Percentiles rank a stretch among this genome's conserved stretches.
Conservation (phyloP, 768 basidiomycete species). For the Lactifluus echinatus region DNA sequence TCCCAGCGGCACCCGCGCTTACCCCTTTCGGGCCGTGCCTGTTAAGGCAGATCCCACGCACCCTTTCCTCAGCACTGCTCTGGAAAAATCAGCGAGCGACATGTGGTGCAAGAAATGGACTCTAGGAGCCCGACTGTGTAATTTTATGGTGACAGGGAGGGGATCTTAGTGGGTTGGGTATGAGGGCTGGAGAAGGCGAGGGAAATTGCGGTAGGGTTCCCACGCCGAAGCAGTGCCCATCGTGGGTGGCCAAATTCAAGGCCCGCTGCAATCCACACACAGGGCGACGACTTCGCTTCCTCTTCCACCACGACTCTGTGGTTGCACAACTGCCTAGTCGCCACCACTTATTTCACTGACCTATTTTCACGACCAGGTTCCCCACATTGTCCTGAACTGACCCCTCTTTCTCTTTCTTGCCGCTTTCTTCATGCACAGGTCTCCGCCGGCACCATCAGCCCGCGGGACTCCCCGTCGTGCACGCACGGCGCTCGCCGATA, state of each 20-base stretch:
- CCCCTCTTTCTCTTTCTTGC: background rate
- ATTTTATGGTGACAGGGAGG: background rate
- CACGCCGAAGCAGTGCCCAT: conserved; percentile 20
- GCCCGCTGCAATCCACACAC: conserved; percentile 21
- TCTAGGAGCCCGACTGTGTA: background rate
- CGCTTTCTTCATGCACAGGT: conserved; percentile 8
- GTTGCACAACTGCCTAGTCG: background rate
- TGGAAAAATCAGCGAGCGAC: conserved; percentile 16
- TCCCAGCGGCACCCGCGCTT: conserved; percentile 20
- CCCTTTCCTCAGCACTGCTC: background rate
- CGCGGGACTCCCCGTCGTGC: conserved; percentile 21
- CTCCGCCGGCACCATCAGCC: conserved; percentile 16
- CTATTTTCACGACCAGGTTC: background rate
- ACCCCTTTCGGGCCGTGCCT: conserved; percentile 17
- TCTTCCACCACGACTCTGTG: conserved; percentile 16
- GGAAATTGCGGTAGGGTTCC: conserved; percentile 17
- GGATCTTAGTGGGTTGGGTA: background rate
- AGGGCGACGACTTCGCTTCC: conserved; percentile 17
- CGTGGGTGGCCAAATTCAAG: conserved; percentile 23
- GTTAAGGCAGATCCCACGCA: conserved; percentile 16
- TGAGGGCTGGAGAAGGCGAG: conserved; percentile 9
- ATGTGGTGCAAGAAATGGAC: background rate
- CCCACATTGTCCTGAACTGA: background rate
- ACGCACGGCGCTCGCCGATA: conserved; percentile 13
- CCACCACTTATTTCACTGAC: conserved; percentile 3